Base-by-base conservation (phyloP, 306 rosid species). In the Acacia melanoxylon region DNA sequence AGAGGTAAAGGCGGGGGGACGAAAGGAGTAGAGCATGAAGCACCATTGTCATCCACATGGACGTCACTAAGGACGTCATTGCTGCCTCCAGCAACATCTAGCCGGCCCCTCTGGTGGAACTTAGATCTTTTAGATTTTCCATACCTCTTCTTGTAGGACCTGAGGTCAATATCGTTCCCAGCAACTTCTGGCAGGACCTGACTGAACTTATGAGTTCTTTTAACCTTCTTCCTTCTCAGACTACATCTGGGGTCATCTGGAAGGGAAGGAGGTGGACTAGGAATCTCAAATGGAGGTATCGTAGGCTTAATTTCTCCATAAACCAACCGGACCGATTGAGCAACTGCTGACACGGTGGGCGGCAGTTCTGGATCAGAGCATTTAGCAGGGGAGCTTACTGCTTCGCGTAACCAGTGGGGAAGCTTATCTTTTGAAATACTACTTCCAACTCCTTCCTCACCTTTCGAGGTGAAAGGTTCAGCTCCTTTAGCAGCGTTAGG, bases 391-490 rank as follows among this genome's bases (percentile, higher is more conserved):
- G 89, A 85, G 72, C 83, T 86, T 70, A 96, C 99, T 41, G 97
- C 99, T 87, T 96, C 89, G n/a, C 98, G 91, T 79, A 96, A 89
- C 99, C 99, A 96, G 82, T 96, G 99, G 48, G 99, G 99, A 82
- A 96, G 92, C 84, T 87, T 93, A 88, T 89, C 94, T 89, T 88
- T 94, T 41, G 97, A 85, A 78, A 90, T 81, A 84, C 90, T 88
- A 77, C 89, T 87, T 70, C 94, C 98, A 37, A 90, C 86, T 79
- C 67, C 79, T 77, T 88, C 93, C 31, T 87, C 94, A n/a, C 83
- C 86, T 87, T 86, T 90, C 8, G 82, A 58, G 51, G 62, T 82
- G 72, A 81, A 63, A 73, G 82, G 72, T 85, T 80, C 80, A 52
- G 85, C 74, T 78, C 91, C 89, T 54, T 86, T 89, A 68, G 66